Base-by-base conservation (phyloP, 108 stramenopile species). In the Thalassiosira profunda region DNA sequence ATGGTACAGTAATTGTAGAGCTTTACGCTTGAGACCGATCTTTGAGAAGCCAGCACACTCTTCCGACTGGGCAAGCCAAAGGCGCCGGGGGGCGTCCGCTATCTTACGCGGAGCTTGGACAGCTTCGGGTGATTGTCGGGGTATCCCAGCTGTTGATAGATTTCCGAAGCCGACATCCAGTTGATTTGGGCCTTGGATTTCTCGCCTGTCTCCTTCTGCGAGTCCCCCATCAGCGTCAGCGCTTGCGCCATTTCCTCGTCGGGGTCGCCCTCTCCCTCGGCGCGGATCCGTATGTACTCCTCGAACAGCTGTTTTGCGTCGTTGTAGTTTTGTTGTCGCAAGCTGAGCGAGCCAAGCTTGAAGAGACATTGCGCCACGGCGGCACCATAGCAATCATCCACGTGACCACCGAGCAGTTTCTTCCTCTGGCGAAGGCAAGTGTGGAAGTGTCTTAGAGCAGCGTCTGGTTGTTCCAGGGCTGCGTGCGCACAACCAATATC, bases 401-500 rank as follows among this genome's bases (percentile, higher is more conserved):
- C 65, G 64, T 94, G 93, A 52, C 77, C 70, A 3, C 90, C 90
- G 38, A 89, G 81, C 11, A 88, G 70, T 45, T 85, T 78, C 28
- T 84, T 83, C 21, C 93, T 74, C 31, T 83, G 86, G 12, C 74
- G 66, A 2, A 94, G 77, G 58, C 90, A 89, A 36, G 72, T 79
- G 44, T 91, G 74, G 44, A 86, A 87, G 18, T 90, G 64, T 20
- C 70, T 75, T 66, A 94, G 76, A 23, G 90, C 86, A 35, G 81
- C 79, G 56, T 73, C 81, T 8, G 75, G 80, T 46, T 91, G 65
- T 1, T 85, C 84, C 49, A 67, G 73, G 64, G 74, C 71, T 28
- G 86, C 53, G 58, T 85, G 73, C 17, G 91, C 82, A 38, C 86
- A 86, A 0, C 89, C 93, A 40, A 94, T 88, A 20, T 79, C 77